Evolutionary conservation across 1,139 yeast species (phyloP), one percentile per base, ranked within the genome.

Genomic region (Yamadazyma buinensis): DNA sequence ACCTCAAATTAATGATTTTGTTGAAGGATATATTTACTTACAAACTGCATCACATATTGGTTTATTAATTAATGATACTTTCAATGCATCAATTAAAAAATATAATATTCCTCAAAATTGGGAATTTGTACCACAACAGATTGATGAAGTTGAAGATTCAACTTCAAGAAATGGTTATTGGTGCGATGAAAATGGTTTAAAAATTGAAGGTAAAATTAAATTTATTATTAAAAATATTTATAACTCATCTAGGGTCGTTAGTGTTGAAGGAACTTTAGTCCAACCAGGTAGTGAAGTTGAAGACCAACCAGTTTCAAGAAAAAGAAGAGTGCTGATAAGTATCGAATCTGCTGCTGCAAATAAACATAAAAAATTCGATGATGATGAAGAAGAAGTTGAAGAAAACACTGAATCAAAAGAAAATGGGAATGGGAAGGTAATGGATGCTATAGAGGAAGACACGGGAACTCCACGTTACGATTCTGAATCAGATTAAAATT

Each of bases 21-120:
- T 90, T 22, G 95, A 90, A 55, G 98, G 98, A 6, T 75, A 79
- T 64, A 75, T 85, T 38, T 87, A 87, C 63, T 79, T 92, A 75
- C 97, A 90, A 64, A 83, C 97, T 1, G 96, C 95, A 12, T 84
- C 95, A 7, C 98, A 92, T 55, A 82, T 94, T 51, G 97, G 97
- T 41, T 68, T 92, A 44, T 72, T 92, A 47, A 72, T 92, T 35
- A 92, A 86, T 56, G 97, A 92, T 59, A 86, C 95, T 1, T 92
- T 92, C 66, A 94, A 92, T 61, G 97, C 97, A 23, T 80, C 94
- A 35, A 87, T 92, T 45, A 86, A 85, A 58, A 80, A 85, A 57
- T 82, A 75, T 54, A 79, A 78, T 48, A 87, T 92, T 43, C 98
- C 98, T 13, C 62, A 65, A 27, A 75, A 69, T 34, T 92, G 98